Evolutionary conservation across 2,329 filamentous ascomycete genomes (phyloP).

Genomic region (Curvularia verruculosa): DNA sequence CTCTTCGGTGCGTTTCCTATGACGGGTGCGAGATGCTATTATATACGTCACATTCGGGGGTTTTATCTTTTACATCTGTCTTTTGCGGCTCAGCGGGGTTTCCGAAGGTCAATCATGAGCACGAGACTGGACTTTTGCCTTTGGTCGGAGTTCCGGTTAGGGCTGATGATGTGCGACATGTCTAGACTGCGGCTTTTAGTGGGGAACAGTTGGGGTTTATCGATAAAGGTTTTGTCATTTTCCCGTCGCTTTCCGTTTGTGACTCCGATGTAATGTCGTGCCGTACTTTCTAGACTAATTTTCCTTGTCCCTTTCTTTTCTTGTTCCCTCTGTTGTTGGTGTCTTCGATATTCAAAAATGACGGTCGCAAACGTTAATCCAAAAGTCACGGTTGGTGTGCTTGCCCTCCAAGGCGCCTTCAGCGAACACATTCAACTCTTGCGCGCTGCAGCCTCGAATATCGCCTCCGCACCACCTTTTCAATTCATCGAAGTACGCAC

Average conservation of each 20-base stretch:
- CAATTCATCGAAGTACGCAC: slow-evolving; percentile 81
- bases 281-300: background rate
- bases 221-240: slow-evolving; percentile 19
- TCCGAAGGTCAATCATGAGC: slow-evolving; percentile 15
- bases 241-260: slow-evolving; percentile 13
- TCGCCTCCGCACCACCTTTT: slow-evolving; percentile 42
- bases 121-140: background rate
- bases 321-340: slow-evolving; percentile 6
- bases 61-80: slow-evolving; percentile 5
- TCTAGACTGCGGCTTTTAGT: slow-evolving; percentile 8
- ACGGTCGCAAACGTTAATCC: slow-evolving; percentile 26
- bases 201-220: slow-evolving; percentile 16
- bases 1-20: background rate
- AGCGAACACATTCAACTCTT: slow-evolving; percentile 83
- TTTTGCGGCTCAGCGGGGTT: slow-evolving; percentile 11
- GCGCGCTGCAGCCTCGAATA: slow-evolving; percentile 65
- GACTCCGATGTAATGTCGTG: slow-evolving; percentile 8
- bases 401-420: slow-evolving; percentile 91
- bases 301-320: background rate
- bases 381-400: slow-evolving; percentile 63
- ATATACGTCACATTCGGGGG: slow-evolving; percentile 1
- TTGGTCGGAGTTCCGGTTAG: slow-evolving; percentile 6
- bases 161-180: slow-evolving; percentile 8
- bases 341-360: slow-evolving; percentile 22
- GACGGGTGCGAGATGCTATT: background rate